Evolutionary conservation across 2,329 filamentous ascomycete species (phyloP), one percentile per base, ranked within the genome.

Genomic region (Claviceps paspali): DNA sequence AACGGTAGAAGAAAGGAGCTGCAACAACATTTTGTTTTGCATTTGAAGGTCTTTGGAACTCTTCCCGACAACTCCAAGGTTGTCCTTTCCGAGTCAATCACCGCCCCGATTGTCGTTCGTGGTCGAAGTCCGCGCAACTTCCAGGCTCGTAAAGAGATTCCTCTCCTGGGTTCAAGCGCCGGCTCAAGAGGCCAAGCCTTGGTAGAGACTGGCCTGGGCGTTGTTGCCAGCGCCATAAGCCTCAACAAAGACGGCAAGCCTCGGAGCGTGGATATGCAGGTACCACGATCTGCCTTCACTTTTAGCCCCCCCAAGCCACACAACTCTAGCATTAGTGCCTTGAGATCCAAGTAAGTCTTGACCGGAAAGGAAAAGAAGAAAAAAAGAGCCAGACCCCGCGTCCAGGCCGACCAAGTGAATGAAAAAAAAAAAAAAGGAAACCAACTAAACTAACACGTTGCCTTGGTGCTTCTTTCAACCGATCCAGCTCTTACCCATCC

Each of bases 61-160:
- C 63, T 96, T 35, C 73, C 83, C 1, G 91, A 84, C 42, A 85
- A 85, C n/a, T 70, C 70, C 24, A 93, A 87, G 56, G 71, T 85
- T 24, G 71, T 84, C 6, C 69, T 95, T 36, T 82, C 81, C 36
- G 87, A 95, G 58, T 77, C 85, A 12, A 79, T 79, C 22, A 95
- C 88, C 1, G 82, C 85, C 1, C 84, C 88, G 2, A 88, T 96
- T 48, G 92, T 96, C 38, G 88, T 96, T 22, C 80, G 88, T 43
- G 88, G 88, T 26, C 75, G 88, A 49, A 95, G 87, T 57, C 88
- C 88, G 4, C 73, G 88, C 27, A 96, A 96, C 58, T 96, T 96
- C 57, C 86, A 93, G 57, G 82, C 86, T 8, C 73, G 88, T 36
- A 95, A 94, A 57, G 88, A 96, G 56, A 81, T 94, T 42, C 86